A percentile compares a stretch with the other conserved stretches of the same genome.
These are phyloP conservation scores for Apiotrichum mycotoxinovorans DNA, from an alignment of 1,284 basidiomycete genomes.

Conservation along the genomic window DNA sequence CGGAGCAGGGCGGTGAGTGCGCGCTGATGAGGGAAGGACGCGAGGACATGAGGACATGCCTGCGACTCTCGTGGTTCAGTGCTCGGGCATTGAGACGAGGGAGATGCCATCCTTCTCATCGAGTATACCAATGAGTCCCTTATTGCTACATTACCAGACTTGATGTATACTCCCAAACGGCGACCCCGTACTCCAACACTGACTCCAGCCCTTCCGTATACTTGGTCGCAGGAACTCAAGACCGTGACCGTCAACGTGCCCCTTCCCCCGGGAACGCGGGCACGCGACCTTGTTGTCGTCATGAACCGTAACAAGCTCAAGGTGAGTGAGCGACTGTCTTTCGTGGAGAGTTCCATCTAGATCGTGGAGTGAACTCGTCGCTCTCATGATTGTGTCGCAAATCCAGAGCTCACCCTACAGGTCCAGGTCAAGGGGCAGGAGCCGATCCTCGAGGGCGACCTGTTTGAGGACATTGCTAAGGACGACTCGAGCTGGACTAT, in stretches of 20 bases:
- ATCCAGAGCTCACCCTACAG: slow-evolving; percentile 18
- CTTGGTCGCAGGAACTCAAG: slow-evolving; percentile 84
- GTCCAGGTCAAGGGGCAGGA: slow-evolving; percentile 82
- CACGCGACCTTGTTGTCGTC: slow-evolving; percentile 67
- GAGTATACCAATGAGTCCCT: too few relatives aligned
- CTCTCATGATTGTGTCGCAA: background rate
- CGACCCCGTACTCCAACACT: background rate
- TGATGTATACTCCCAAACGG: too few relatives aligned
- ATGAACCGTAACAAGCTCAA: slow-evolving; percentile 78
- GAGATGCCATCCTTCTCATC: background rate
- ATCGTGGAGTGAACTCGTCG: background rate
- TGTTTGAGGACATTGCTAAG: slow-evolving; percentile 88
- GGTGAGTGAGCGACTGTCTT: slow-evolving; percentile 20
- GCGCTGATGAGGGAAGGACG: background rate
- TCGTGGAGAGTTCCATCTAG: too few relatives aligned
- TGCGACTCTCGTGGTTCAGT: too few relatives aligned
- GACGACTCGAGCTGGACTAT: slow-evolving; percentile 98
- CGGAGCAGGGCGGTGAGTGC: slow-evolving; percentile 76
- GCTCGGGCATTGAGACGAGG: background rate
- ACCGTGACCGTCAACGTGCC: slow-evolving; percentile 80
- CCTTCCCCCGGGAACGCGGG: slow-evolving; percentile 81
- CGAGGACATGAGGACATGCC: too few relatives aligned
- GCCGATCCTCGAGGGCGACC: slow-evolving; percentile 80
- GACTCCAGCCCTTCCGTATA: slow-evolving; percentile 76
- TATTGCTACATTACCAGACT: too few relatives aligned